Evolutionary conservation across 2,329 filamentous ascomycete genomes (phyloP).

Genomic region (Ophiostoma sp.): DNA sequence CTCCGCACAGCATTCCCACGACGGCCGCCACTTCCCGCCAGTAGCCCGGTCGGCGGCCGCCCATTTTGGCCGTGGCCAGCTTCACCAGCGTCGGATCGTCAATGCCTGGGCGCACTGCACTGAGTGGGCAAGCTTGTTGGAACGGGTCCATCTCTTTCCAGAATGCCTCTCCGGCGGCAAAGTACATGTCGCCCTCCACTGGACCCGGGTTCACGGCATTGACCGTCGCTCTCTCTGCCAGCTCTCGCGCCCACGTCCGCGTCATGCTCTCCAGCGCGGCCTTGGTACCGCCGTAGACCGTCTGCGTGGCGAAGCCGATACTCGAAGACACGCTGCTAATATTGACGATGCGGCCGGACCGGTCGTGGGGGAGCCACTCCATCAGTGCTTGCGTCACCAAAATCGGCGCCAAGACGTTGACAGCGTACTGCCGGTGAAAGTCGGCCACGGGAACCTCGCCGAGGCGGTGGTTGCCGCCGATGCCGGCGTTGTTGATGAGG

Average conservation of each 20-base stretch:
- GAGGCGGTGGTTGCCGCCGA: constrained; percentile 26
- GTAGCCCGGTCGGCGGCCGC: constrained; percentile 62
- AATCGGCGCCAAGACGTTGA: constrained; percentile 84
- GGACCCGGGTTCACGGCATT: constrained; percentile 60
- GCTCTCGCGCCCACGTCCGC: constrained; percentile 58
- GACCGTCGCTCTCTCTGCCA: constrained; percentile 53
- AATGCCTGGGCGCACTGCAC: constrained; percentile 61
- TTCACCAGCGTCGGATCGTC: constrained; percentile 60
- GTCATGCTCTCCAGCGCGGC: constrained; percentile 61
- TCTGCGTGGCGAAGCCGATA: constrained; percentile 53
- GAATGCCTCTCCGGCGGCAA: constrained; percentile 44
- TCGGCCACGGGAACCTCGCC: constrained; percentile 56
- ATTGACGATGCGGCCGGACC: constrained; percentile 58
- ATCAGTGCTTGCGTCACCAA: constrained; percentile 72
- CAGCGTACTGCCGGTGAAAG: constrained; percentile 70
- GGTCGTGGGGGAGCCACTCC: constrained; percentile 68
- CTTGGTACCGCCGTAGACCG: constrained; percentile 59
- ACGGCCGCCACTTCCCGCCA: constrained; percentile 71
- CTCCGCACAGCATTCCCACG: constrained; percentile 71
- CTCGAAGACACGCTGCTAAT: constrained; percentile 56
- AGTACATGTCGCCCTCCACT: constrained; percentile 55
- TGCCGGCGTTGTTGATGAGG: constrained; percentile 21
- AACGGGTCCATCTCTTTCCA: constrained; percentile 46
- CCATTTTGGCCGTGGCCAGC: constrained; percentile 41
- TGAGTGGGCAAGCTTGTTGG: constrained; percentile 61